Evolutionary conservation across 164 flowering plant genomes (phyloP), one percentile per base, ranked within the genome.

Genomic region (Tetrastigma voinierianum): DNA sequence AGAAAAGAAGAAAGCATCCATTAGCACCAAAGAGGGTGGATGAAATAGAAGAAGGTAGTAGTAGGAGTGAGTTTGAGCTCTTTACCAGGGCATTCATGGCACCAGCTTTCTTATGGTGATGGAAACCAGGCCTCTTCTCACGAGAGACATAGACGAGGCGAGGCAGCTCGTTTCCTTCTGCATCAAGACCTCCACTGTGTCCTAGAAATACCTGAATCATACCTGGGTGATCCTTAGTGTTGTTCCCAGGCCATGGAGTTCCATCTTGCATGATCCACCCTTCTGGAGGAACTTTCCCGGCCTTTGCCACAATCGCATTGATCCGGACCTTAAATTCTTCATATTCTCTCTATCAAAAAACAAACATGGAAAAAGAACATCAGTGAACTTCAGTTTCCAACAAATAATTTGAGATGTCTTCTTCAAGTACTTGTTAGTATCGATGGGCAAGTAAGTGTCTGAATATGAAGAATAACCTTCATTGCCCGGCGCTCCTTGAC

Each of bases 181-280:
- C 78, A 75, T 95, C 98, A 63, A 65, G 81, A n/a, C 97, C 97
- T 66, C 97, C 99, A 70, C 91, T 87, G 45, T 89, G 93, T 25
- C 99, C 99, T n/a, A 95, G 82, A 77, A 95, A 92, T 15, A 95
- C 97, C 74, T 95, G 99, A 74, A 92, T 95, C 97, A 95, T 95
- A 40, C 97, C 97, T 4, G 99, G 99, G 67, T 95, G 99, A 75
- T 95, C 99, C 67, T 69, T 82, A 0, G 94, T 89, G 54, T 95
- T 95, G 83, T 95, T 95, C 46, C 99, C 99, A 1, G 97, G 99
- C 99, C 99, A 92, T 59, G 96, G 99, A 10, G 96, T 95, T 25
- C 97, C 99, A 77, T 95, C 99, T 72, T 90, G 90, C 99, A 95
- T 92, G 63, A 89, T 90, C 99, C 99, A 95, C 10, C 99, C 99